phyloP scores from a whole-genome alignment of 768 basidiomycete species.

The Tulasnella sp. region DNA sequence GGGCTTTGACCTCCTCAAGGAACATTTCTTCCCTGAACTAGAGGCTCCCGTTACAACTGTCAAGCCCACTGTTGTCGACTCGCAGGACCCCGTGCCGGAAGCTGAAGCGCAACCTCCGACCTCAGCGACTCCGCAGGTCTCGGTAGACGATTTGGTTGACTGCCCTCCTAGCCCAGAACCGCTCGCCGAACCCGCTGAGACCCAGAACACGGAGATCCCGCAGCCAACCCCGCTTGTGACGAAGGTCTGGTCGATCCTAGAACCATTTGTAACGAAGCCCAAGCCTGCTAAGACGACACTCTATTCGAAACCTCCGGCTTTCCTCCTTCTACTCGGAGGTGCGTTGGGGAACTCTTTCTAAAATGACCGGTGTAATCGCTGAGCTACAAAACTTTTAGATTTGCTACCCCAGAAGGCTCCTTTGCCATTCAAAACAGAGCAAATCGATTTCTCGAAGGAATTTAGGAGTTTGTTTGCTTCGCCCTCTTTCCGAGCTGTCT shows the following conservation, averaged over 20 bases:
- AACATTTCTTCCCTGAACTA: conserved; percentile 36
- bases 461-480: conserved; percentile 67
- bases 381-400: conserved; percentile 40
- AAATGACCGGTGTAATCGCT: not conserved
- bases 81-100: conserved; percentile 42
- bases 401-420: conserved; percentile 76
- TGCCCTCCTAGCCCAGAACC: not conserved
- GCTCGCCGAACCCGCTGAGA: not conserved
- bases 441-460: conserved; percentile 34
- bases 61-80: conserved; percentile 9
- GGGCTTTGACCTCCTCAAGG: conserved; percentile 62
- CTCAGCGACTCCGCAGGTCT: not conserved
- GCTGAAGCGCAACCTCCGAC: not conserved
- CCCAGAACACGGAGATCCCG: not conserved
- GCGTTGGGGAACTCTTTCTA: not conserved
- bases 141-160: not conserved
- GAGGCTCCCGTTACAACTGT: not conserved
- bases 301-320: conserved; percentile 44
- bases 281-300: not conserved
- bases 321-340: conserved; percentile 61
- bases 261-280: not conserved
- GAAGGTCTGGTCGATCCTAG: not conserved
- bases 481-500: conserved; percentile 60
- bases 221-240: not conserved
- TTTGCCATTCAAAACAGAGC: conserved; percentile 30